Percentiles rank a stretch among this genome's conserved stretches.
Conservation (phyloP, 2,329 filamentous ascomycete genomes). For the Xylariales sp. region DNA sequence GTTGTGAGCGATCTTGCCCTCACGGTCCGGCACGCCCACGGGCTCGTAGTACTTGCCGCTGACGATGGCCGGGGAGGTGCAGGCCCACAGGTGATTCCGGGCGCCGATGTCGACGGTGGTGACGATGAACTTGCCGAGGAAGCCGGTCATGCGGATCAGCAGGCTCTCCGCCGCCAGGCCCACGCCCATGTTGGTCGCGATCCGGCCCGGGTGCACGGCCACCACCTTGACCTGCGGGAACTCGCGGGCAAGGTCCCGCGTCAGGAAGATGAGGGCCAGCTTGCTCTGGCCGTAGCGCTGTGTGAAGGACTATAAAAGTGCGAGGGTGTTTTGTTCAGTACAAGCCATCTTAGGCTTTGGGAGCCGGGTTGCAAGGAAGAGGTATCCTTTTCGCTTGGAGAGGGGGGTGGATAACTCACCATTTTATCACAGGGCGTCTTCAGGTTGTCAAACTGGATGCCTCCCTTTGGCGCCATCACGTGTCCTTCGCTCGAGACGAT, state of each 20-base stretch:
- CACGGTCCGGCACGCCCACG: conserved; percentile 19
- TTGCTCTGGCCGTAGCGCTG: conserved; percentile 32
- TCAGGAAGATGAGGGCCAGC: conserved; percentile 38
- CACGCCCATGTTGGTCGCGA: conserved; percentile 23
- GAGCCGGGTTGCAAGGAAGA: background rate
- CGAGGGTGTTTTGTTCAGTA: too few species aligned
- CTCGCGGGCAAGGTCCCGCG: conserved; percentile 30
- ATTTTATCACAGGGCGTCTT: background rate
- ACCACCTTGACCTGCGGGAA: conserved; percentile 30
- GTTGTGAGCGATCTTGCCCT: conserved; percentile 12
- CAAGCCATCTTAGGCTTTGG: background rate
- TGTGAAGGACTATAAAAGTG: background rate
- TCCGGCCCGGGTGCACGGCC: conserved; percentile 35
- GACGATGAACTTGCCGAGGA: background rate
- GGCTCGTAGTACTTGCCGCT: conserved; percentile 30
- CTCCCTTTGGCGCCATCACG: background rate
- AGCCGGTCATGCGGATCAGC: conserved; percentile 11
- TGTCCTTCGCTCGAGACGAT: conserved; percentile 12
- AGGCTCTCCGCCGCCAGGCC: conserved; percentile 1
- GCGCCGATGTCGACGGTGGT: background rate
- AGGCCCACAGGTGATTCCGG: conserved; percentile 29
- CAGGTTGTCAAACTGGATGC: conserved; percentile 1
- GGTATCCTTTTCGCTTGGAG: too few species aligned
- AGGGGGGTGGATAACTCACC: background rate
- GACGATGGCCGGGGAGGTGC: conserved; percentile 17